Conservation (phyloP, 352 stramenopile genomes). For the Phytophthora pluvialis region DNA sequence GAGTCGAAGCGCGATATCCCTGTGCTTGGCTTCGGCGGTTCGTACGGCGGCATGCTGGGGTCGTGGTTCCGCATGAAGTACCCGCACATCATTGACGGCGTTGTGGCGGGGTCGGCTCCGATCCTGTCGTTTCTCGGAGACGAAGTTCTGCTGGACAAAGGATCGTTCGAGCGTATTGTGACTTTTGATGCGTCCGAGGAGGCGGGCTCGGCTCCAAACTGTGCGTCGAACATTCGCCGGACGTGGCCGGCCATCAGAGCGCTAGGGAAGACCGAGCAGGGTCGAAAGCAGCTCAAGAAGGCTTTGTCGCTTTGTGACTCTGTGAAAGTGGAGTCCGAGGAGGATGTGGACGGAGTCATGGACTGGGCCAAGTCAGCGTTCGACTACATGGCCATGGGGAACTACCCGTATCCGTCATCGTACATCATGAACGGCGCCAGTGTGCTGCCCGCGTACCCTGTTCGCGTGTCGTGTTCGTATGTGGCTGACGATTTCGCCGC, state of each 20-base stretch:
- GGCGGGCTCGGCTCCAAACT: conserved; percentile 72
- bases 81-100: conserved; percentile 72
- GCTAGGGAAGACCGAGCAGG: conserved; percentile 52
- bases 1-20: conserved; percentile 49
- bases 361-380: conserved; percentile 82
- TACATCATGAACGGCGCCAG: conserved; percentile 93
- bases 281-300: conserved; percentile 47
- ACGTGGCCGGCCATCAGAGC: conserved; percentile 67
- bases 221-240: conserved; percentile 79
- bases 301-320: conserved; percentile 63
- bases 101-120: conserved; percentile 68
- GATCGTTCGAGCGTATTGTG: conserved; percentile 72
- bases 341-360: conserved; percentile 63
- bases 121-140: conserved; percentile 65
- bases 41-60: conserved; percentile 79
- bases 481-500: conserved; percentile 51
- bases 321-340: conserved; percentile 44
- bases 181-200: conserved; percentile 74
- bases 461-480: conserved; percentile 86
- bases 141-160: conserved; percentile 67
- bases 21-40: conserved; percentile 76
- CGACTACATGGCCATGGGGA: conserved; percentile 95
- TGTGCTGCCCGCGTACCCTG: conserved; percentile 90
- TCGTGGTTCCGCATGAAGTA: conserved; percentile 84
- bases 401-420: conserved; percentile 95